Evolutionary conservation across 2,329 filamentous ascomycete species (phyloP).

Genomic region (Aspergillus niger): DNA sequence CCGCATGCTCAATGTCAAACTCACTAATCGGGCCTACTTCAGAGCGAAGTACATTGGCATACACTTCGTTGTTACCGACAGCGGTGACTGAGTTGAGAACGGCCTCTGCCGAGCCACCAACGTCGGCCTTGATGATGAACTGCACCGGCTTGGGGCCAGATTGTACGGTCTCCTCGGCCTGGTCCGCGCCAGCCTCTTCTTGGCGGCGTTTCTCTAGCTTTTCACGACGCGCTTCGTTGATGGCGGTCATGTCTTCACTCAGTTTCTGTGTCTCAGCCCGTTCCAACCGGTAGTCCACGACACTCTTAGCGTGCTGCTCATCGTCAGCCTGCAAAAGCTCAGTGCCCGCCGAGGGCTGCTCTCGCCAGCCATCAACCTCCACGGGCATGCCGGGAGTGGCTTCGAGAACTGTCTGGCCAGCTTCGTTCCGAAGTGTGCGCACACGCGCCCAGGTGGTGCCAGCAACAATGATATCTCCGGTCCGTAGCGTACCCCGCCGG

Average conservation of each 20-base stretch:
- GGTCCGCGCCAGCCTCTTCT: slow-evolving; percentile 37
- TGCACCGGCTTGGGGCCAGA: slow-evolving; percentile 63
- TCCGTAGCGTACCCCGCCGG: slow-evolving; percentile 78
- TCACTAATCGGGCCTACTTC: slow-evolving; percentile 77
- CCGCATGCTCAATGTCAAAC: slow-evolving; percentile 86
- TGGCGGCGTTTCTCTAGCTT: slow-evolving; percentile 55
- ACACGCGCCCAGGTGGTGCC: slow-evolving; percentile 86
- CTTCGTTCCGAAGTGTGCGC: slow-evolving; percentile 82
- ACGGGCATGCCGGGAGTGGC: slow-evolving; percentile 87
- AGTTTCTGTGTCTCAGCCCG: slow-evolving; percentile 67
- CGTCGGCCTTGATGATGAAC: slow-evolving; percentile 90
- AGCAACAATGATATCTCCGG: slow-evolving; percentile 82
- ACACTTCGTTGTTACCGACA: slow-evolving; percentile 82
- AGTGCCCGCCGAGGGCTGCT: slow-evolving; percentile 82
- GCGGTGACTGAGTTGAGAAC: slow-evolving; percentile 74
- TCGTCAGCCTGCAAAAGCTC: slow-evolving; percentile 79
- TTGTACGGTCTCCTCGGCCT: slow-evolving; percentile 42
- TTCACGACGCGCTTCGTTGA: slow-evolving; percentile 68
- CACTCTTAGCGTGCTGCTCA: slow-evolving; percentile 76
- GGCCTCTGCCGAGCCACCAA: slow-evolving; percentile 90
- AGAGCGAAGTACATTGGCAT: slow-evolving; percentile 72
- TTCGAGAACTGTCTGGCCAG: slow-evolving; percentile 68
- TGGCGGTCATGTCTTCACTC: slow-evolving; percentile 70
- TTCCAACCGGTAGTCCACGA: slow-evolving; percentile 74
- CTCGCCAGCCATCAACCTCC: slow-evolving; percentile 92